Conservation (phyloP, 768 basidiomycete genomes). For the Rhodosporidiobolus sp. region DNA sequence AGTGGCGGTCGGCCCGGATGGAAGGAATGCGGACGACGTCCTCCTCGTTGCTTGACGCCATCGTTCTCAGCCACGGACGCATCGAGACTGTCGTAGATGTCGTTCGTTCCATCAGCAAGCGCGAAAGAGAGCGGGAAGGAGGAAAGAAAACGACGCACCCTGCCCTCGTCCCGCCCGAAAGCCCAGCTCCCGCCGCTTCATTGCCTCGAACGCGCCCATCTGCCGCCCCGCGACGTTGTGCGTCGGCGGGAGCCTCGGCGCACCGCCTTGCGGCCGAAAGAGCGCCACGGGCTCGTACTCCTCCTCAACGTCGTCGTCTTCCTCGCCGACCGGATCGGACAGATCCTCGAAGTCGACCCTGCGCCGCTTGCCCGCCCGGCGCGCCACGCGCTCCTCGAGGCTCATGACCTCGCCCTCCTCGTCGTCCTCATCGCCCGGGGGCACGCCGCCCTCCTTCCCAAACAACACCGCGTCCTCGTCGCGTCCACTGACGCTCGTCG, state of each 20-base stretch:
- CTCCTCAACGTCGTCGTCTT: neutral
- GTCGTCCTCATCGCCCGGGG: no score
- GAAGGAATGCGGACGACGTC: slow-evolving; percentile 41
- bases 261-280: neutral
- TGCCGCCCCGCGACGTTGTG: slow-evolving; percentile 8
- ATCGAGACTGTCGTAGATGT: slow-evolving; percentile 13
- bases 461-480: slow-evolving; percentile 1
- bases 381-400: slow-evolving; percentile 1
- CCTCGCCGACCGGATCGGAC: neutral
- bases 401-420: neutral
- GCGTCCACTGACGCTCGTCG: neutral
- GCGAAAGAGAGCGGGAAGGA: no score
- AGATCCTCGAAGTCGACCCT: no score
- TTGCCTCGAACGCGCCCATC: slow-evolving; percentile 19
- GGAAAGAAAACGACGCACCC: slow-evolving; percentile 6
- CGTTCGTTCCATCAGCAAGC: neutral
- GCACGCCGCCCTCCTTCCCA: neutral
- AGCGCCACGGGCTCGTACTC: neutral
- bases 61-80: slow-evolving; percentile 19
- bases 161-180: neutral
- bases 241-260: neutral
- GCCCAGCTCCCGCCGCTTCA: slow-evolving; percentile 21
- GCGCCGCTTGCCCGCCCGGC: neutral
- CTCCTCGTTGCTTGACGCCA: slow-evolving; percentile 37
- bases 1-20: slow-evolving; percentile 21